phyloP scores from a whole-genome alignment of 164 flowering plant species.

The Akebia trifoliata region DNA sequence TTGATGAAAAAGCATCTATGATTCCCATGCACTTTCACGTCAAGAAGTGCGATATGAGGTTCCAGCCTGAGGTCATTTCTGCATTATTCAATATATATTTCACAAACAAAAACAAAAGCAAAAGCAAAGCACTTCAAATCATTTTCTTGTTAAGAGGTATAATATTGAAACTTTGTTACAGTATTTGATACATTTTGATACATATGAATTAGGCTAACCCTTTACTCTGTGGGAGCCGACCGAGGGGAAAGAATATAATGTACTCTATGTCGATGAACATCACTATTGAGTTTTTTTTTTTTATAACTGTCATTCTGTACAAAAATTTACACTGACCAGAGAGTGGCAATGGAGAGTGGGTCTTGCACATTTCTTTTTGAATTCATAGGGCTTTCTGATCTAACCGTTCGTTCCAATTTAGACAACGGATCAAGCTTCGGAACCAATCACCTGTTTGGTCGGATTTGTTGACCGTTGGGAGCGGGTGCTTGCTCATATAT shows the following conservation, averaged over 20 bases:
- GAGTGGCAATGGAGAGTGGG: neutral
- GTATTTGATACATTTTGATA: conserved; percentile 4
- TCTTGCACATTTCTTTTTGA: neutral
- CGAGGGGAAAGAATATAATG: conserved; percentile 8
- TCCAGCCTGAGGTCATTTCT: no score
- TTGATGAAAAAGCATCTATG: no score
- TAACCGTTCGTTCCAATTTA: conserved; percentile 94
- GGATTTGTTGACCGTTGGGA: conserved; percentile 91
- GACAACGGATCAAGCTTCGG: conserved; percentile 88
- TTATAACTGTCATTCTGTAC: conserved; percentile 29
- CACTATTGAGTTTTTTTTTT: neutral
- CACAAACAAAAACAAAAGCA: no score
- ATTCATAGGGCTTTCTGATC: conserved; percentile 88
- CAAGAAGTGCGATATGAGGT: no score
- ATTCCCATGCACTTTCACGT: no score
- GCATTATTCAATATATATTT: no score
- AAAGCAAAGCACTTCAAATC: neutral
- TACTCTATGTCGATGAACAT: conserved; percentile 6
- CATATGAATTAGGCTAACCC: no score
- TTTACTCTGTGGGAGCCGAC: conserved; percentile 15
- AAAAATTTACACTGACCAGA: conserved; percentile 29
- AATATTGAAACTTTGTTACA: neutral
- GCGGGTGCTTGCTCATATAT: conserved; percentile 91
- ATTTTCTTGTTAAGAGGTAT: neutral
- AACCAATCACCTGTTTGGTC: conserved; percentile 99